Evolutionary conservation across 371 early-diverging fungal species (phyloP).

Genomic region (Mucor lusitanicus): DNA sequence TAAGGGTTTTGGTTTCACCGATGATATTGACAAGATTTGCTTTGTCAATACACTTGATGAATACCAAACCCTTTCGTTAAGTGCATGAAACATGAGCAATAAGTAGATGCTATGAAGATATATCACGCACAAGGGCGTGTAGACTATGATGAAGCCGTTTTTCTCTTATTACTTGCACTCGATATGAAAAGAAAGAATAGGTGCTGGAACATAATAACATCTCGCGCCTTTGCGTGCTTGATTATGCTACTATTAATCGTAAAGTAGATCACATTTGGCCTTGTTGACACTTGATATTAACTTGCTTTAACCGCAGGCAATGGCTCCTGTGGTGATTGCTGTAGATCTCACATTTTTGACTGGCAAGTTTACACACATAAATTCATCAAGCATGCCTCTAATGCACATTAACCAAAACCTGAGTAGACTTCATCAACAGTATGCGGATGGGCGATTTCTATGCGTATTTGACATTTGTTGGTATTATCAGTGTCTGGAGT

Average conservation of each 20-base stretch:
- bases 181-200: neutral
- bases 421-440: constrained; percentile 17
- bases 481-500: constrained; percentile 24
- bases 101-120: neutral
- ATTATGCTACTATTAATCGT: neutral
- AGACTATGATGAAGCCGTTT: neutral
- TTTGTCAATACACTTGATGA: neutral
- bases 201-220: neutral
- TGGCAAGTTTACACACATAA: constrained; percentile 1
- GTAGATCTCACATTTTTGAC: constrained; percentile 16
- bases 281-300: neutral
- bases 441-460: constrained; percentile 22
- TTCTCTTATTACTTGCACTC: neutral
- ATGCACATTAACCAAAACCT: neutral
- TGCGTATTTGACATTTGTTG: constrained; percentile 20
- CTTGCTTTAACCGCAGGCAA: neutral
- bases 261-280: neutral
- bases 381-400: neutral
- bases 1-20: neutral
- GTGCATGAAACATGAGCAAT: neutral
- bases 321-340: constrained; percentile 16
- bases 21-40: neutral
- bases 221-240: neutral
- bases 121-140: neutral
- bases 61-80: neutral